These are phyloP conservation scores for Myrmaecium sp. DNA, from an alignment of 2,329 filamentous ascomycete genomes.

Conservation along the genomic window DNA sequence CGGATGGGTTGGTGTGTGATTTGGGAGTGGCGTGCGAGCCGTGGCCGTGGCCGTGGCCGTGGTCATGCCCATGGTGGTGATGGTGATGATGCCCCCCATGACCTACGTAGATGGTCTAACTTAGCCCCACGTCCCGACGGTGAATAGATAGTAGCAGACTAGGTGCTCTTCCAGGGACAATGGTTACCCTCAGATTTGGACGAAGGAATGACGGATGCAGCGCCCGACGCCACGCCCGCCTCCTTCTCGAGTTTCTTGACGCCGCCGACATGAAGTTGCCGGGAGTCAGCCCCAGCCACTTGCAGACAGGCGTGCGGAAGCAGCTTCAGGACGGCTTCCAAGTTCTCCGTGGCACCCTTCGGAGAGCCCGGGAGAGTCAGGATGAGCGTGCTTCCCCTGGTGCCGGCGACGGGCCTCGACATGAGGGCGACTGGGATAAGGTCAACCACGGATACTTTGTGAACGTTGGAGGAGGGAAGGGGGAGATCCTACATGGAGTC, in stretches of 20 bases:
- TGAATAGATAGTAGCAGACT: background rate
- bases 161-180: background rate
- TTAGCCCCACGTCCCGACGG: slow-evolving; percentile 7
- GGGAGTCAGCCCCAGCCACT: slow-evolving; percentile 67
- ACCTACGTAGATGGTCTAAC: too few relatives aligned
- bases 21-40: slow-evolving; percentile 31
- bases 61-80: slow-evolving; percentile 36
- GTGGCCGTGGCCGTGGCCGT: slow-evolving; percentile 48
- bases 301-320: slow-evolving; percentile 90
- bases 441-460: slow-evolving; percentile 8
- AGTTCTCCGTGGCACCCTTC: slow-evolving; percentile 86
- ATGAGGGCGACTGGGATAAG: slow-evolving; percentile 67
- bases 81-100: slow-evolving; percentile 22
- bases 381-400: slow-evolving; percentile 65
- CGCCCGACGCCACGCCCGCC: slow-evolving; percentile 41
- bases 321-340: slow-evolving; percentile 75
- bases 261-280: slow-evolving; percentile 62
- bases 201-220: background rate
- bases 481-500: slow-evolving; percentile 59
- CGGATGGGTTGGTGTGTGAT: slow-evolving; percentile 52
- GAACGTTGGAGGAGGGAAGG: background rate
- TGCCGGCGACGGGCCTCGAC: slow-evolving; percentile 82
- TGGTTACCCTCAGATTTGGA: slow-evolving; percentile 7
- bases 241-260: slow-evolving; percentile 71
- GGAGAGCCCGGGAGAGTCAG: slow-evolving; percentile 86